Evolutionary conservation across 164 flowering plant species (phyloP), one percentile per base, ranked within the genome.

Genomic region (Magnolia kwangsiensis): DNA sequence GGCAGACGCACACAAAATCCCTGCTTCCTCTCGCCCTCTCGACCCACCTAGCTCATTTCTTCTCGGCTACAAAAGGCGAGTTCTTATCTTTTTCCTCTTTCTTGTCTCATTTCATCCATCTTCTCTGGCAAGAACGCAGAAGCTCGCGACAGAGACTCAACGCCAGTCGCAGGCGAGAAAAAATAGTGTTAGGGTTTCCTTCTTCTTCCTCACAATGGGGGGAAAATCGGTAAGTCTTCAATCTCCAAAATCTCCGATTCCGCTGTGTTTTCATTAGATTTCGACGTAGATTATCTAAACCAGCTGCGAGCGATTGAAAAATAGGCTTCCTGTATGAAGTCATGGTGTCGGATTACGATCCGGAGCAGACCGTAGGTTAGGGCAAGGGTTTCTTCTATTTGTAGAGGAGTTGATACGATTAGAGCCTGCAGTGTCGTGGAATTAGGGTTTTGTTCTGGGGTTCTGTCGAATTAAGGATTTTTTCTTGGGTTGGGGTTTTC

Each of bases 191-290:
- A 37, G 45, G 45, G 45, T 37, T 4, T 37, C 7, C 6, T 37
- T 37, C 7, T 37, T 0, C 63, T 59, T 13, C n/a, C 14, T 0
- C 50, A 29, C 71, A 55, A 77, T 79, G 84, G 73, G 24, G 78
- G 58, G 55, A 63, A 50, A 72, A 77, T 76, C 83, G 64, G 84
- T 81, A 79, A 81, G 85, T 83, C 63, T 58, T 69, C 61, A 71
- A 77, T 63, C 83, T 76, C 76, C 72, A 10, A 50, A 66, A 13
- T 82, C 29, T 75, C 82, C 82, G 75, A 73, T 80, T 80, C 49
- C 7, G 14, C 4, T 69, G 55, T 3, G 7, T 69, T 27, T 45
- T 45, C 51, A 45, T n/a, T 69, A 69, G 72, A 45, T 69, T 69
- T 69, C 72, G 51, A 37, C 10, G 72, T 19, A 37, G 8, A 45